phyloP scores from a whole-genome alignment of 495 filamentous ascomycete genomes.

The Aspergillus nanangensis region DNA sequence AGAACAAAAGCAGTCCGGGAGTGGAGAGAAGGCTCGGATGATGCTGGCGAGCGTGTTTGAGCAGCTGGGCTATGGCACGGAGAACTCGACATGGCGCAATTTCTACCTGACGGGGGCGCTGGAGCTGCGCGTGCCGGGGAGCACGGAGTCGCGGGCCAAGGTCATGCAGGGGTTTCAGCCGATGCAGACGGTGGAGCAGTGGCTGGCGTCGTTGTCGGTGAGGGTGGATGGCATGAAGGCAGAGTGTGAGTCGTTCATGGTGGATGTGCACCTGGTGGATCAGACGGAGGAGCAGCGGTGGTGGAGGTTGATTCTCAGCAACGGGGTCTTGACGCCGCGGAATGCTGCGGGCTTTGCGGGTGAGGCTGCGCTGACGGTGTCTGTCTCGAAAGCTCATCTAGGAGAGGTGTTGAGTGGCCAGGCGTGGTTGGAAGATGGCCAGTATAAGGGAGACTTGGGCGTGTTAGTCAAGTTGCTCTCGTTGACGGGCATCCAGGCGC shows the following conservation, averaged over 20 bases:
- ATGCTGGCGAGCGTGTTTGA: slow-evolving; percentile 13
- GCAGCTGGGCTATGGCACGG: slow-evolving; percentile 19
- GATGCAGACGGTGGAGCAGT: slow-evolving; percentile 10
- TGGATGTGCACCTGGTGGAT: slow-evolving; percentile 13
- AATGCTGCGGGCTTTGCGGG: not conserved
- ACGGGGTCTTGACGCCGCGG: slow-evolving; percentile 12
- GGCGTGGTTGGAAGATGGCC: not conserved
- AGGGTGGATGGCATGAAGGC: slow-evolving; percentile 13
- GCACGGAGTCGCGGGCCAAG: not conserved
- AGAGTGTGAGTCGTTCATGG: slow-evolving; percentile 1
- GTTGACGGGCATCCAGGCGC: not conserved
- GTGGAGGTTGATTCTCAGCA: slow-evolving; percentile 16
- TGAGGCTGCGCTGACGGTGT: not conserved
- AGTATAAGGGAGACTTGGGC: not conserved
- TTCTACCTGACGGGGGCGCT: slow-evolving; percentile 18
- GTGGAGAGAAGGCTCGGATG: not conserved
- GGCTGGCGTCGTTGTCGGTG: slow-evolving; percentile 8
- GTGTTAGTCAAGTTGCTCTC: not conserved
- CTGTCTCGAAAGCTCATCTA: not conserved
- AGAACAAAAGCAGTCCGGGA: no score
- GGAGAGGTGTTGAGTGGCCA: not conserved
- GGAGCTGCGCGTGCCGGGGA: slow-evolving; percentile 4
- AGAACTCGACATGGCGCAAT: slow-evolving; percentile 19
- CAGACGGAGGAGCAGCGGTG: not conserved
- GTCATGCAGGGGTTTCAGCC: not conserved